phyloP scores from a whole-genome alignment of 1,139 yeast genomes.

The Pichia sp. region DNA sequence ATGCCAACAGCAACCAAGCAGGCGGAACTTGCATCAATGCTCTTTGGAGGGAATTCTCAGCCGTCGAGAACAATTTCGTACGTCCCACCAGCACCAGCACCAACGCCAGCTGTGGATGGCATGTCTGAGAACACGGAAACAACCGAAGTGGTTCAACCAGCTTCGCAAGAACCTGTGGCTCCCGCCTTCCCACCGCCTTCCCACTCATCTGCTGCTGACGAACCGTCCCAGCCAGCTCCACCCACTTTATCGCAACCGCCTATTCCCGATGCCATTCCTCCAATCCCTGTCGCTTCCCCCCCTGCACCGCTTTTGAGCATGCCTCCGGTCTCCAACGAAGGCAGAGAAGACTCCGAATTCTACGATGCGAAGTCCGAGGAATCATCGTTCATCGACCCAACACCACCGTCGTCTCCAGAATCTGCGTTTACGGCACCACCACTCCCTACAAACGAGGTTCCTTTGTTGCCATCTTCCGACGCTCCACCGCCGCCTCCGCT shows the following conservation, averaged over 20 bases:
- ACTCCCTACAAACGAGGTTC: conserved; percentile 19
- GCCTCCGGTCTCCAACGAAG: background rate
- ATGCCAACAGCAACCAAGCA: conserved; percentile 46
- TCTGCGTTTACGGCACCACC: conserved; percentile 14
- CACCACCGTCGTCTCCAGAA: conserved; percentile 22
- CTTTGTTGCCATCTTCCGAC: conserved; percentile 13
- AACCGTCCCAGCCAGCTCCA: conserved; percentile 35
- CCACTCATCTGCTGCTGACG: conserved; percentile 24
- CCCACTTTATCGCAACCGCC: background rate
- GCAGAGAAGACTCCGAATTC: conserved; percentile 13
- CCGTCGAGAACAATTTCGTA: conserved; percentile 21
- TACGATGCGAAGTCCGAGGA: conserved; percentile 22
- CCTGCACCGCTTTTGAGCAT: conserved; percentile 1
- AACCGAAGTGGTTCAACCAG: background rate
- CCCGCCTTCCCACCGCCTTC: conserved; percentile 3
- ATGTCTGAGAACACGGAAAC: no score
- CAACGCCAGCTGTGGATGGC: no score
- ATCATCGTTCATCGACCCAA: conserved; percentile 19
- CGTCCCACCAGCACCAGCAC: conserved; percentile 16
- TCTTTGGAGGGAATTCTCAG: conserved; percentile 41
- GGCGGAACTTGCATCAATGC: conserved; percentile 51
- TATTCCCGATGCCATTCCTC: conserved; percentile 3
- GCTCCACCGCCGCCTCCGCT: conserved; percentile 22
- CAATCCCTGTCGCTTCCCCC: conserved; percentile 4
- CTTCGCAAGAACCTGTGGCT: background rate